Evolutionary conservation across 1,139 yeast species (phyloP), one percentile per base, ranked within the genome.

Genomic region (Blastobotrys indianensis): DNA sequence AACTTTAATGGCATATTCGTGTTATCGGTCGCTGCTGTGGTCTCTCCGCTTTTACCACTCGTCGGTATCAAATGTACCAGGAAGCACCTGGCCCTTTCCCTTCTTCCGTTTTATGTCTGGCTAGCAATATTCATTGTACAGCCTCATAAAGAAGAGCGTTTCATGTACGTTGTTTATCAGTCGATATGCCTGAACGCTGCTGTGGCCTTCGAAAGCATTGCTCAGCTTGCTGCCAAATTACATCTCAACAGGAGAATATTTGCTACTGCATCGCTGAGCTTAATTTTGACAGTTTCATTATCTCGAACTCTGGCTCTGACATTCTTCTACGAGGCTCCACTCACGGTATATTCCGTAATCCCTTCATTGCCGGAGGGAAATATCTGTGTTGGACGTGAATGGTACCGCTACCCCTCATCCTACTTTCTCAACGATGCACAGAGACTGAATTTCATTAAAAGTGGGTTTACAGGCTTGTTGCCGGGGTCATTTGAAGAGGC

Each of bases 111-210:
- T 30, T 47, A 75, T 3, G 42, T 84, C 0, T 90, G 97, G 97
- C 61, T 75, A 23, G 66, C 64, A 0, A 73, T 88, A 2, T 86
- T 90, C 60, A 72, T 74, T 47, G 53, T 66, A 6, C 97, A 88
- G 58, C 94, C 96, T 1, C 97, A 90, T 62, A 92, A 92, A 62
- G 97, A 90, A 62, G 97, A 90, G 62, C 72, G 97, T 50, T 92
- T 90, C 61, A 65, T 90, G 56, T 92, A 87, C 57, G 96, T 95
- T 8, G 73, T 85, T 0, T 90, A 90, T 61, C 82, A 90, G 4
- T 70, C 84, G 39, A 71, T 90, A 29, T 65, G 77, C 6, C 58
- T 84, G 23, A 74, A 80, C 48, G 90, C 87, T 3, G 78, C 94
- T 0, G 60, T 85, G 2, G 65, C 79, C 0, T 43, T 63, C 20